Evolutionary conservation across 2,329 filamentous ascomycete genomes (phyloP).

Genomic region (Cladosporium velox): DNA sequence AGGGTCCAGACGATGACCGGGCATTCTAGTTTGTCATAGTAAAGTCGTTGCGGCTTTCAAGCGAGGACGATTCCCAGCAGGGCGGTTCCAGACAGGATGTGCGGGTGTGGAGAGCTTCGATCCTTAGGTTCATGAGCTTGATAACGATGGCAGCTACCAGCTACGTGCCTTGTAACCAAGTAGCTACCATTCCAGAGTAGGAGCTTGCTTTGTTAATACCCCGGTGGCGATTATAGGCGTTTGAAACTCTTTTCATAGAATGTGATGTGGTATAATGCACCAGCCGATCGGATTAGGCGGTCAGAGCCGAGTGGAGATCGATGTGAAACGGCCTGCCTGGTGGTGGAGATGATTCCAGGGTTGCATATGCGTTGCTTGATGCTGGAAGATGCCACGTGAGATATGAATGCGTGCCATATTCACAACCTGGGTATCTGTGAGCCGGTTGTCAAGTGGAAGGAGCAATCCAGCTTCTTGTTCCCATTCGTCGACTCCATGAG

Average conservation of each 20-base stretch:
- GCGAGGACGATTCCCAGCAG: too few relatives aligned
- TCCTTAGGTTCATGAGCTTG: neutral
- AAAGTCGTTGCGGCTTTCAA: neutral
- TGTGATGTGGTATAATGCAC: neutral
- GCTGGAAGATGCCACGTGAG: neutral
- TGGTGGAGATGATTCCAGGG: neutral
- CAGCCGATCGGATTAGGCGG: neutral
- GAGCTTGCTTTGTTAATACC: neutral
- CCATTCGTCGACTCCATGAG: neutral
- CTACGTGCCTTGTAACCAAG: neutral
- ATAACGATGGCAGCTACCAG: neutral
- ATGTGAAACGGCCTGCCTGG: neutral
- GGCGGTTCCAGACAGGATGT: neutral
- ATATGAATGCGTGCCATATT: neutral
- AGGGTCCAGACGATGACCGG: neutral
- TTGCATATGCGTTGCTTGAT: neutral
- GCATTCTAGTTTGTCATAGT: neutral
- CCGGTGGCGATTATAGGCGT: neutral
- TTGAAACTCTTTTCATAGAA: neutral
- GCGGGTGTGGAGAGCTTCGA: neutral
- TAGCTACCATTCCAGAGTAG: neutral
- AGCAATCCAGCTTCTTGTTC: neutral
- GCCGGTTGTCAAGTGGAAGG: neutral
- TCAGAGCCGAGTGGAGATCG: neutral
- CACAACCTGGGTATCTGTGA: neutral